Conservation (phyloP, 2,329 filamentous ascomycete species). For the Akanthomyces lecanii region DNA sequence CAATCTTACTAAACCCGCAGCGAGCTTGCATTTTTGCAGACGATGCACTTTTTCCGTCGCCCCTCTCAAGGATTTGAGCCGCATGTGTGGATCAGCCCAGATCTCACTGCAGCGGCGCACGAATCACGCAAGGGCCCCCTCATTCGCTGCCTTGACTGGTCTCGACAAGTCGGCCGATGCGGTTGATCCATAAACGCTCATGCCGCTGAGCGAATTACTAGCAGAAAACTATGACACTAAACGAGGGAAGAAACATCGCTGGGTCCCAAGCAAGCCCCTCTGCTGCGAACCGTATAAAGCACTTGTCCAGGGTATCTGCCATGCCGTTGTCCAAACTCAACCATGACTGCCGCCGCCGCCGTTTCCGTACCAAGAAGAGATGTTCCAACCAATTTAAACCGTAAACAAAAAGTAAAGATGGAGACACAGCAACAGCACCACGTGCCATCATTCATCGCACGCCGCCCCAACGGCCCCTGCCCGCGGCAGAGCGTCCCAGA, state of each 20-base stretch:
- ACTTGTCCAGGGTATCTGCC: constrained; percentile 9
- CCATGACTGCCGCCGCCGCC: not conserved
- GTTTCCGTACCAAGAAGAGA: not conserved
- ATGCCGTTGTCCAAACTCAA: constrained; percentile 6
- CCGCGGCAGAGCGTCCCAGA: constrained; percentile 40
- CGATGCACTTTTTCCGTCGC: no score
- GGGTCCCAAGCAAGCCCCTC: not conserved
- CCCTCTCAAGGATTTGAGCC: no score
- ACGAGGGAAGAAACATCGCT: not conserved
- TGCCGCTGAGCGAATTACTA: not conserved
- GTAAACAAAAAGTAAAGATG: not conserved
- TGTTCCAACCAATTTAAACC: not conserved
- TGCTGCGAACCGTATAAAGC: not conserved
- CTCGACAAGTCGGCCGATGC: not conserved
- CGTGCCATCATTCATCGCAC: constrained; percentile 27
- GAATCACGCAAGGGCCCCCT: no score
- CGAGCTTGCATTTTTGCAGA: no score
- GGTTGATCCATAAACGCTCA: not conserved
- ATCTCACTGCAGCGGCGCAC: no score
- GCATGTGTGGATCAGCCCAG: no score
- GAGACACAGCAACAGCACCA: not conserved
- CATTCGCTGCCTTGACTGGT: no score
- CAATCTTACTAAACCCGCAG: no score
- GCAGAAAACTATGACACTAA: not conserved
- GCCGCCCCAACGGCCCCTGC: constrained; percentile 45